These are phyloP conservation scores for Boletus mariae DNA, from an alignment of 1,284 basidiomycete genomes.

Conservation along the genomic window DNA sequence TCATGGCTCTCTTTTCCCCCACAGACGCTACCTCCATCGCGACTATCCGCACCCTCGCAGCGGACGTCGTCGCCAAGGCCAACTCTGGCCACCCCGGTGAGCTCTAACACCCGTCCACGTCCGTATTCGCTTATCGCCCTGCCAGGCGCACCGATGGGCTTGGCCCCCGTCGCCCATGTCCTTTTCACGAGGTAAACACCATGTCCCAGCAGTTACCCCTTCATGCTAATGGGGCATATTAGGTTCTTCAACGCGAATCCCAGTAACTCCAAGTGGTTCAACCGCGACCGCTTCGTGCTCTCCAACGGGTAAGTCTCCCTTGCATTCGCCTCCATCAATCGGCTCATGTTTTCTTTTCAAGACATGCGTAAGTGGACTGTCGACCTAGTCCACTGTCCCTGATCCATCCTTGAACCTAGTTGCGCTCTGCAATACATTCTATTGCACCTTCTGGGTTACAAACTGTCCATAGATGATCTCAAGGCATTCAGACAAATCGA, in stretches of 20 bases:
- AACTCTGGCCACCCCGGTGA: slow-evolving; percentile 91
- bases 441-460: slow-evolving; percentile 82
- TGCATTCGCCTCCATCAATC: slow-evolving; percentile 3
- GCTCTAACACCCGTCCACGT: slow-evolving; percentile 3
- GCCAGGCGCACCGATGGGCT: slow-evolving; percentile 84
- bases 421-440: slow-evolving; percentile 85
- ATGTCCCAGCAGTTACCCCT: neutral
- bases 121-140: neutral
- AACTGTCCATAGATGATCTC: slow-evolving; percentile 80
- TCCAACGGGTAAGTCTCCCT: slow-evolving; percentile 62
- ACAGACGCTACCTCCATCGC: slow-evolving; percentile 60
- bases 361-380: slow-evolving; percentile 58
- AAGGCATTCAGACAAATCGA: slow-evolving; percentile 84
- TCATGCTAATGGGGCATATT: slow-evolving; percentile 8
- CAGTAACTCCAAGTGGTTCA: slow-evolving; percentile 87
- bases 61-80: slow-evolving; percentile 72
- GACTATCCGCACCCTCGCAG: slow-evolving; percentile 70
- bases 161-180: slow-evolving; percentile 87
- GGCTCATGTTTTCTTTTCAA: slow-evolving; percentile 27
- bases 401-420: slow-evolving; percentile 37
- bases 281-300: slow-evolving; percentile 86
- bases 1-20: slow-evolving; percentile 45
- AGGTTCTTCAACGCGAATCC: slow-evolving; percentile 88
- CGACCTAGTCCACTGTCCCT: neutral
- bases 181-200: slow-evolving; percentile 68